These are phyloP conservation scores for Ensete ventricosum DNA, from an alignment of 176 grass and related monocot species.

Conservation along the genomic window DNA sequence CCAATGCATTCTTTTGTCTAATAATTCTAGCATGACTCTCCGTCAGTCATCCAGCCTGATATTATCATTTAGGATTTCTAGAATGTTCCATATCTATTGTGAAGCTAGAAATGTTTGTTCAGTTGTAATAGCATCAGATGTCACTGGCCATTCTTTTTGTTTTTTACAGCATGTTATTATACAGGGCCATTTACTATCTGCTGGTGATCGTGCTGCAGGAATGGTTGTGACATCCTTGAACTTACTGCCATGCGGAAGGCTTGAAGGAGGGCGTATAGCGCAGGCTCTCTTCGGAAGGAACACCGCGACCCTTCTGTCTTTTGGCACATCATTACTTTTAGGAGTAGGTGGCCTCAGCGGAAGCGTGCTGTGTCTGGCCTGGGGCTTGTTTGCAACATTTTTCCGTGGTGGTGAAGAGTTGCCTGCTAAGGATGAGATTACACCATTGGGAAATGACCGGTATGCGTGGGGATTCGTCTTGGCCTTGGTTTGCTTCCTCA, in stretches of 20 bases:
- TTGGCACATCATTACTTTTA: slow-evolving; percentile 55
- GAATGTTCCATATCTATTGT: too few relatives aligned
- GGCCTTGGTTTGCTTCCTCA: slow-evolving; percentile 64
- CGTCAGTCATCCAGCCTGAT: too few relatives aligned
- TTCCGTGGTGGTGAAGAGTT: slow-evolving; percentile 86
- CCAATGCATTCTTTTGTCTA: too few relatives aligned
- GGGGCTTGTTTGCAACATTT: slow-evolving; percentile 91
- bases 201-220: slow-evolving; percentile 16
- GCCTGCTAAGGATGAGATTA: slow-evolving; percentile 90
- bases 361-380: slow-evolving; percentile 84
- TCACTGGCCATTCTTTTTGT: background rate
- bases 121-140: background rate
- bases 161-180: background rate
- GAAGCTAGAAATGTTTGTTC: too few relatives aligned
- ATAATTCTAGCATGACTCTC: too few relatives aligned
- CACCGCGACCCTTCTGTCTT: slow-evolving; percentile 57
- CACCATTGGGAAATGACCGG: slow-evolving; percentile 50
- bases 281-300: slow-evolving; percentile 71
- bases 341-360: slow-evolving; percentile 55
- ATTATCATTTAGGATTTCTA: too few relatives aligned
- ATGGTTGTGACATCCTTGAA: slow-evolving; percentile 97
- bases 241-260: slow-evolving; percentile 68
- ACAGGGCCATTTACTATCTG: background rate
- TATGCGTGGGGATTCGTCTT: slow-evolving; percentile 60
- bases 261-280: slow-evolving; percentile 77